Conservation (phyloP, 345 rosid species). For the Corchorus capsularis region DNA sequence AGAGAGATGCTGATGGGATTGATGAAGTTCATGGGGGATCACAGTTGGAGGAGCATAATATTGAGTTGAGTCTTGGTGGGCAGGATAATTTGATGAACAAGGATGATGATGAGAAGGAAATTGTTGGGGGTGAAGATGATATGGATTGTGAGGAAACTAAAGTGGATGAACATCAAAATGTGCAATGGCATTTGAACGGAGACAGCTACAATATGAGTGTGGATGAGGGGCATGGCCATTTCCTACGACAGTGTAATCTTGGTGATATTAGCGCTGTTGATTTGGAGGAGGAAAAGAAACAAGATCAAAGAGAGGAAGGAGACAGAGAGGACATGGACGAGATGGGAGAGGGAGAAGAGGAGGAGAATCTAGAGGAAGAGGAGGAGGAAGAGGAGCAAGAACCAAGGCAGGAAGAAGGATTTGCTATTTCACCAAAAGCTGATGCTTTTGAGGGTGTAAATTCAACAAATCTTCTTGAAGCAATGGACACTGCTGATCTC, state of each 20-base stretch:
- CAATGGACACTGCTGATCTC: slow-evolving; percentile 55
- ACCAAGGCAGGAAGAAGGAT: slow-evolving; percentile 44
- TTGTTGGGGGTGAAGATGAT: slow-evolving; percentile 28
- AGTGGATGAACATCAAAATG: slow-evolving; percentile 34
- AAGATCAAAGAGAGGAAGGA: slow-evolving; percentile 21
- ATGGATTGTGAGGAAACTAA: slow-evolving; percentile 53
- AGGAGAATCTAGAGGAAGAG: slow-evolving; percentile 5
- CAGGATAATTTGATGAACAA: slow-evolving; percentile 40
- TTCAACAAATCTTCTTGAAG: slow-evolving; percentile 63
- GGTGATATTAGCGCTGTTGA: slow-evolving; percentile 20
- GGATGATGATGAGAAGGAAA: slow-evolving; percentile 23
- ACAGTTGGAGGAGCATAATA: slow-evolving; percentile 60
- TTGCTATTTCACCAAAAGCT: slow-evolving; percentile 45
- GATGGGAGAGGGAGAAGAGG: slow-evolving; percentile 42
- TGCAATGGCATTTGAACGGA: slow-evolving; percentile 45
- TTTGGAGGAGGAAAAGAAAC: slow-evolving; percentile 25
- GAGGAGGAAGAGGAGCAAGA: slow-evolving; percentile 40
- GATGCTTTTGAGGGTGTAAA: slow-evolving; percentile 45
- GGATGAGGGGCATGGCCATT: slow-evolving; percentile 37
- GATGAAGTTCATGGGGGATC: slow-evolving; percentile 32
- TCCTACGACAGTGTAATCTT: slow-evolving; percentile 49
- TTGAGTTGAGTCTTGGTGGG: slow-evolving; percentile 70
- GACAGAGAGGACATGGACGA: slow-evolving; percentile 30
- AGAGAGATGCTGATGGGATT: slow-evolving; percentile 34
- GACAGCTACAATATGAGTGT: slow-evolving; percentile 29